phyloP scores from a whole-genome alignment of 495 filamentous ascomycete genomes.

The Penicillium herquei region DNA sequence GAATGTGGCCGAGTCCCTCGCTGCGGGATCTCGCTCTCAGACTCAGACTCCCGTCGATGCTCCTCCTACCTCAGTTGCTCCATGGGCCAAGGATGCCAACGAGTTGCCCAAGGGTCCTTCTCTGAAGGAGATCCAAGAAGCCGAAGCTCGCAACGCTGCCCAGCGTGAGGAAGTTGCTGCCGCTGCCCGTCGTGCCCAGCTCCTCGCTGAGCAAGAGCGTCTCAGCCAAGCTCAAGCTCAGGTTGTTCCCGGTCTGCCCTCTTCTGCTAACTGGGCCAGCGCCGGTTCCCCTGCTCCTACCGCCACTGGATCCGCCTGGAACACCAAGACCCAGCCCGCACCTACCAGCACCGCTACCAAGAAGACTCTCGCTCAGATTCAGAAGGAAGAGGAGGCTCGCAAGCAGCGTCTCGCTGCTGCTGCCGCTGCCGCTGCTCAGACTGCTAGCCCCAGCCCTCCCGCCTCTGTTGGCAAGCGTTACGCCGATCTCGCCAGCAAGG shows the following conservation, averaged over 20 bases:
- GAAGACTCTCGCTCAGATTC: constrained; percentile 94
- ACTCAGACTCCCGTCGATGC: constrained; percentile 70
- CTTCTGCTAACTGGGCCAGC: constrained; percentile 87
- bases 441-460: constrained; percentile 44
- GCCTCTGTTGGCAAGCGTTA: constrained; percentile 80
- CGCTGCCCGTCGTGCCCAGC: constrained; percentile 70
- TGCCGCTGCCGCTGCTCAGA: constrained; percentile 51
- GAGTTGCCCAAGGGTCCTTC: constrained; percentile 85
- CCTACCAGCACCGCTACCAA: constrained; percentile 53
- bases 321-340: constrained; percentile 53
- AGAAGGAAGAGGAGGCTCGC: constrained; percentile 90
- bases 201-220: constrained; percentile 73
- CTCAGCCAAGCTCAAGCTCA: constrained; percentile 62
- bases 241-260: constrained; percentile 72
- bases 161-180: constrained; percentile 82
- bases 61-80: constrained; percentile 70
- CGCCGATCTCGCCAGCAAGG: constrained; percentile 90
- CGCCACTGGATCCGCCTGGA: constrained; percentile 60
- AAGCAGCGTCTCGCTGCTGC: constrained; percentile 68
- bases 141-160: constrained; percentile 90
- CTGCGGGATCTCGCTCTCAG: constrained; percentile 66
- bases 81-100: constrained; percentile 85
- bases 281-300: constrained; percentile 60
- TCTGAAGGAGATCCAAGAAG: constrained; percentile 94
- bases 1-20: constrained; percentile 78